Evolutionary conservation across 495 filamentous ascomycete species (phyloP).

Genomic region (Penicillium turbatum): DNA sequence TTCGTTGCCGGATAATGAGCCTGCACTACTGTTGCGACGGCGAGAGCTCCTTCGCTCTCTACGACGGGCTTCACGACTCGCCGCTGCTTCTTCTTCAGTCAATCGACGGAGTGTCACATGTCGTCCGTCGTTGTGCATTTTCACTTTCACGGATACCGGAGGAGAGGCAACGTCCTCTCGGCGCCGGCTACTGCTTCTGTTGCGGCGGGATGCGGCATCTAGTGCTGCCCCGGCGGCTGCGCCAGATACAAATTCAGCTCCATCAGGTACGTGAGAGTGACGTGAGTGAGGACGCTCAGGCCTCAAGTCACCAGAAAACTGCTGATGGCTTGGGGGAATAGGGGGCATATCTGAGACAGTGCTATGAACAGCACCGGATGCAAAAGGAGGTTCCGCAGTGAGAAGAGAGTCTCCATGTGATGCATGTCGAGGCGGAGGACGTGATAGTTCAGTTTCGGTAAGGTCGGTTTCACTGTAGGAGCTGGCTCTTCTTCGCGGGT

Average conservation of each 20-base stretch:
- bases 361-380: slow-evolving; percentile 33
- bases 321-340: slow-evolving; percentile 48
- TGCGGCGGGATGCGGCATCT: slow-evolving; percentile 33
- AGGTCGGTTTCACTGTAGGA: slow-evolving; percentile 42
- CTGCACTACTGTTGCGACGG: slow-evolving; percentile 41
- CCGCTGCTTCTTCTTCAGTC: slow-evolving; percentile 75
- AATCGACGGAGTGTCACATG: slow-evolving; percentile 78
- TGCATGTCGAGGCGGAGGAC: slow-evolving; percentile 31
- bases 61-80: slow-evolving; percentile 52
- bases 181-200: slow-evolving; percentile 33
- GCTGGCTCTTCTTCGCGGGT: slow-evolving; percentile 48
- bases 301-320: slow-evolving; percentile 53
- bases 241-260: slow-evolving; percentile 39
- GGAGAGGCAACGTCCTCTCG: slow-evolving; percentile 48
- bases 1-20: slow-evolving; percentile 45
- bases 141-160: slow-evolving; percentile 74
- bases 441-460: slow-evolving; percentile 42
- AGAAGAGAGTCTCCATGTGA: slow-evolving; percentile 30
- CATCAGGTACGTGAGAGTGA: slow-evolving; percentile 14
- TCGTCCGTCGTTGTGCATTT: slow-evolving; percentile 72
- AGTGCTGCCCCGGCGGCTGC: slow-evolving; percentile 41
- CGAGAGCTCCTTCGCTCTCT: slow-evolving; percentile 41
- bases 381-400: slow-evolving; percentile 28
- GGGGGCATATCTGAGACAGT: slow-evolving; percentile 40
- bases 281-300: slow-evolving; percentile 27